phyloP scores from a whole-genome alignment of 2,329 filamentous ascomycete species.

The Monosporascus sp. region DNA sequence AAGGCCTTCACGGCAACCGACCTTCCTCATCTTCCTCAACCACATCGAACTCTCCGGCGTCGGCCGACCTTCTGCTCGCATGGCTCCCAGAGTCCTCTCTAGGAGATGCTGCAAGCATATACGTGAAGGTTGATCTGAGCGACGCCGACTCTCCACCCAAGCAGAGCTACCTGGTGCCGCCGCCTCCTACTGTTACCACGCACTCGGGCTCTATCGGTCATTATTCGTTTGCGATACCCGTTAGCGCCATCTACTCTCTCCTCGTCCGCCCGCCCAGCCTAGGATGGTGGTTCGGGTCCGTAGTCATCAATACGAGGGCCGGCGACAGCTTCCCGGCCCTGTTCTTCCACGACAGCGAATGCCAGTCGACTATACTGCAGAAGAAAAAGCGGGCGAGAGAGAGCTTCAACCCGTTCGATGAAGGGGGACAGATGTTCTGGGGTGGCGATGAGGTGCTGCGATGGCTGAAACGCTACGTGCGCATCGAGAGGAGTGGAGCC shows the following conservation, averaged over 20 bases:
- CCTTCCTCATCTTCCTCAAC: constrained; percentile 39
- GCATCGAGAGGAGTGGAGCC: constrained; percentile 74
- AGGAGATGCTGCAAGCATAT: constrained; percentile 79
- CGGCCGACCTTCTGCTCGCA: constrained; percentile 76
- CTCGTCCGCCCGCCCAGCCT: constrained; percentile 85
- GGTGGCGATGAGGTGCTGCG: constrained; percentile 91
- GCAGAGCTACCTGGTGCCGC: constrained; percentile 85
- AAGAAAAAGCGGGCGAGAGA: constrained; percentile 81
- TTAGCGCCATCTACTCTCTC: constrained; percentile 85
- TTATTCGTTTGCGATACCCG: constrained; percentile 87
- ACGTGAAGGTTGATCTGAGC: constrained; percentile 90
- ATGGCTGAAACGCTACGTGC: constrained; percentile 82
- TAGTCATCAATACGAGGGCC: constrained; percentile 85
- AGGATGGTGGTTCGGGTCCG: constrained; percentile 97
- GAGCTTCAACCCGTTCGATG: constrained; percentile 84
- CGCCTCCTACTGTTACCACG: constrained; percentile 78
- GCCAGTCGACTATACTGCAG: constrained; percentile 89
- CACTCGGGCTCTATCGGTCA: constrained; percentile 67
- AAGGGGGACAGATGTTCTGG: constrained; percentile 88
- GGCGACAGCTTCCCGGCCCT: constrained; percentile 93
- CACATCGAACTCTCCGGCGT: constrained; percentile 37
- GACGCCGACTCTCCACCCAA: constrained; percentile 75
- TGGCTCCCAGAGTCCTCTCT: constrained; percentile 90
- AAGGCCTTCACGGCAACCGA: constrained; percentile 41
- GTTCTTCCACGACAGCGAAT: constrained; percentile 97